These are phyloP conservation scores for Hyphopichia burtonii DNA, from an alignment of 1,139 yeast species.

Conservation along the genomic window DNA sequence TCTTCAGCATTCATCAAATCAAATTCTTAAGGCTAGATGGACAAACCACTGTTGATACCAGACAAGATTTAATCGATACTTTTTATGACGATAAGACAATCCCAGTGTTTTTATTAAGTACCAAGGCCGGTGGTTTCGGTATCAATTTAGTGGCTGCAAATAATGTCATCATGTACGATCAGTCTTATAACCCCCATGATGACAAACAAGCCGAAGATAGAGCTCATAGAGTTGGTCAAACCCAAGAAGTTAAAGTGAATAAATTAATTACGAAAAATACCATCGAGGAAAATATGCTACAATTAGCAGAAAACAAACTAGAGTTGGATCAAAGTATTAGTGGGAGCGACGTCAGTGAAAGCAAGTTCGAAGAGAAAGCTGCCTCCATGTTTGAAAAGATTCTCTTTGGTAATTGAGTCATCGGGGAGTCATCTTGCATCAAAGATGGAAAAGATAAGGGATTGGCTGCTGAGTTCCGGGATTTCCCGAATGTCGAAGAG, in stretches of 20 bases:
- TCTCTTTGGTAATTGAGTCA: conserved; percentile 24
- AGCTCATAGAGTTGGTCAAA: conserved; percentile 97
- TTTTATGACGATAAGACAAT: conserved; percentile 81
- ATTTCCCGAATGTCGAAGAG: too few relatives aligned
- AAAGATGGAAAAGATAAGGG: conserved; percentile 2
- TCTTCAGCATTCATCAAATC: conserved; percentile 62
- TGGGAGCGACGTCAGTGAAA: conserved; percentile 43
- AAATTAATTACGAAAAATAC: conserved; percentile 73
- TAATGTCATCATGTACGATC: conserved; percentile 86
- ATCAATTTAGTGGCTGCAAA: conserved; percentile 95
- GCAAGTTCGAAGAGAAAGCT: conserved; percentile 52
- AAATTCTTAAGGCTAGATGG: conserved; percentile 90
- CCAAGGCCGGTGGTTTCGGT: conserved; percentile 98
- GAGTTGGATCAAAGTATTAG: conserved; percentile 77
- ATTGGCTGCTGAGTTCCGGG: conserved; percentile 1
- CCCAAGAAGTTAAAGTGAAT: conserved; percentile 77
- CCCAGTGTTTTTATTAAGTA: conserved; percentile 83
- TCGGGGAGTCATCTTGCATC: neutral
- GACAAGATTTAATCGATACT: conserved; percentile 89
- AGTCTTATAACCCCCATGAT: conserved; percentile 96
- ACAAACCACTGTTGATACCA: conserved; percentile 84
- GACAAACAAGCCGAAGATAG: conserved; percentile 98
- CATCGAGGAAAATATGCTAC: conserved; percentile 85
- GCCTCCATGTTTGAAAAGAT: conserved; percentile 53
- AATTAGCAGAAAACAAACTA: conserved; percentile 84